Base-by-base conservation (phyloP, 345 rosid species). In the Durio zibethinus region DNA sequence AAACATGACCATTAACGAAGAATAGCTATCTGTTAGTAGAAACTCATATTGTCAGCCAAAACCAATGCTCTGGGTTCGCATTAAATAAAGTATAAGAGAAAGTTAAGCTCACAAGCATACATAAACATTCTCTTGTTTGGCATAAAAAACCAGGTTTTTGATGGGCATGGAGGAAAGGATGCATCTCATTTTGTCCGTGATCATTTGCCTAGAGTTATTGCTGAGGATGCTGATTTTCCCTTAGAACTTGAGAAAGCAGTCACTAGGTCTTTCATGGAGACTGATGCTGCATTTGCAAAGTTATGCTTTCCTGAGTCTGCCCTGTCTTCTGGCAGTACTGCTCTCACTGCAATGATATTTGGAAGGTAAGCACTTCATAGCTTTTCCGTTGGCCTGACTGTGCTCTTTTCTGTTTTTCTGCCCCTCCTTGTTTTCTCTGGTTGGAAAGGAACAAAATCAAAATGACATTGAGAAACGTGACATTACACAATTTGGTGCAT, bases 141-240 rank as follows among this genome's bases (percentile, higher is more conserved):
- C 72, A 50, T 23, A 10, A 69, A 31, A 66, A 54, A n/a, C 2
- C 84, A 91, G 94, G 94, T 92, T 25, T 94, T 94, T 76, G 94
- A 90, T 86, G 98, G 98, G 16, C 98, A 94, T 63, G 97, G 87
- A 43, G 97, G 98, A 73, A 82, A 90, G 77, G 88, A 84, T 73
- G 97, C 97, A 0, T 86, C 97, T 21, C 79, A 81, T 33, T 94
- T 85, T 80, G 93, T 92, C 43, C 86, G 97, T 42, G 93, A 92
- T 82, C 86, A 91, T 72, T 84, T 92, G 83, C 93, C 94, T 3
- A 89, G 92, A 77, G 73, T 92, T 76, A 89, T 94, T 50, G 92
- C 89, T 54, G 86, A 92, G 79, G 97, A 92, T 87, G 83, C 90
- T 75, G 91, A 83, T 62, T 92, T 92, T 79, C 94, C 94, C 5